Conservation (phyloP, 305 asterid species). For the Fraxinus sp. region DNA sequence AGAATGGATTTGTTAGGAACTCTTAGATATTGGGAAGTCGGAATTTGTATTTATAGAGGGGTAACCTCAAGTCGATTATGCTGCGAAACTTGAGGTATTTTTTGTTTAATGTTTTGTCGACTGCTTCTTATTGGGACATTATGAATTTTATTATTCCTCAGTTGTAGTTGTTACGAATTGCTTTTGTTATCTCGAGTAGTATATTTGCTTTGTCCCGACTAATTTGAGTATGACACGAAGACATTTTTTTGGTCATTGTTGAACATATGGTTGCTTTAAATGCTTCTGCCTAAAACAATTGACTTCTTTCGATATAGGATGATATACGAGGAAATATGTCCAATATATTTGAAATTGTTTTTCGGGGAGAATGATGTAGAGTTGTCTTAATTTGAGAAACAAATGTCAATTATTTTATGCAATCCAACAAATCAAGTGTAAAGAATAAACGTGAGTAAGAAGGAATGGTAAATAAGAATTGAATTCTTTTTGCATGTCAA, state of each 20-base stretch:
- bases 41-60: too few relatives aligned
- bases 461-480: not conserved
- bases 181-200: not conserved
- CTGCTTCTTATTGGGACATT: not conserved
- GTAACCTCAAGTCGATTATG: not conserved
- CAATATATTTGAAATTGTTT: not conserved
- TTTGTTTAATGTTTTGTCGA: too few relatives aligned
- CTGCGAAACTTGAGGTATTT: not conserved
- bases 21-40: not conserved
- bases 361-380: not conserved
- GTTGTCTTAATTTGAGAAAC: slow-evolving; percentile 15
- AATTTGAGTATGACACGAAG: slow-evolving; percentile 5
- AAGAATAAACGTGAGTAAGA: not conserved
- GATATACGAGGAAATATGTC: not conserved
- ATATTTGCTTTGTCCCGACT: not conserved
- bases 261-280: not conserved
- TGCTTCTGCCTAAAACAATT: not conserved
- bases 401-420: not conserved
- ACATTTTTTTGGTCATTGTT: slow-evolving; percentile 4
- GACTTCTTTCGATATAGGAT: not conserved
- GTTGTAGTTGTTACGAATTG: slow-evolving; percentile 9
- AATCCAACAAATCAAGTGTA: not conserved
- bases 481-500: not conserved
- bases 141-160: not conserved
- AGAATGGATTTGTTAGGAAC: not conserved